Conservation (phyloP, 78 protist genomes). For the Polysphondylium violaceum region DNA sequence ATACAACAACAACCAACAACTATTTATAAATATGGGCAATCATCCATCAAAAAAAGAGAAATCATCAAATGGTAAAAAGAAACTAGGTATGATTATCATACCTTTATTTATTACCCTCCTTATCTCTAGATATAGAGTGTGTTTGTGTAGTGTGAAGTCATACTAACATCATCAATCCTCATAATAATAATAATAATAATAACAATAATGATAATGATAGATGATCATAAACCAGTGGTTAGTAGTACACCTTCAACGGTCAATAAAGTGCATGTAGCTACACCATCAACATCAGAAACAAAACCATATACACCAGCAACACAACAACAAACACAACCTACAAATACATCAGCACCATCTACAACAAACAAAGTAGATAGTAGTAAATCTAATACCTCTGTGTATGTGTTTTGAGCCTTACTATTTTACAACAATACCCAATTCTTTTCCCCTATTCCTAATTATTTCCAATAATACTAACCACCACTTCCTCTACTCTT, state of each 20-base stretch:
- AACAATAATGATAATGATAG: neutral
- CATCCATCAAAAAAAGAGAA: constrained; percentile 12
- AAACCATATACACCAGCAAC: neutral
- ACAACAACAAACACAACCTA: neutral
- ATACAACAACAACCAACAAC: neutral
- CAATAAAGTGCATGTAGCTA: neutral
- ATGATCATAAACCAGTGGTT: neutral
- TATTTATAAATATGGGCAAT: constrained; percentile 8
- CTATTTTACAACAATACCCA: too few relatives aligned
- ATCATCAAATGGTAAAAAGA: constrained; percentile 6
- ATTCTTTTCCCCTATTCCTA: too few relatives aligned
- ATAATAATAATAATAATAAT: neutral
- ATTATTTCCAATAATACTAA: neutral
- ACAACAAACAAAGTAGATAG: neutral
- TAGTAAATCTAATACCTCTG: neutral
- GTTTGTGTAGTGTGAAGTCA: too few relatives aligned
- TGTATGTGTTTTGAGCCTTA: too few relatives aligned
- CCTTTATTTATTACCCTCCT: neutral
- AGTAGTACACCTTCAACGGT: neutral
- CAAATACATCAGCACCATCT: neutral
- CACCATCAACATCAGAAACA: neutral
- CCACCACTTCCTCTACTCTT: neutral
- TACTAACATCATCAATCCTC: too few relatives aligned
- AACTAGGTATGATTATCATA: neutral
- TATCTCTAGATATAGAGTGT: neutral